Conservation (phyloP, 805 yeast genomes). For the Wickerhamiella domercqiae region DNA sequence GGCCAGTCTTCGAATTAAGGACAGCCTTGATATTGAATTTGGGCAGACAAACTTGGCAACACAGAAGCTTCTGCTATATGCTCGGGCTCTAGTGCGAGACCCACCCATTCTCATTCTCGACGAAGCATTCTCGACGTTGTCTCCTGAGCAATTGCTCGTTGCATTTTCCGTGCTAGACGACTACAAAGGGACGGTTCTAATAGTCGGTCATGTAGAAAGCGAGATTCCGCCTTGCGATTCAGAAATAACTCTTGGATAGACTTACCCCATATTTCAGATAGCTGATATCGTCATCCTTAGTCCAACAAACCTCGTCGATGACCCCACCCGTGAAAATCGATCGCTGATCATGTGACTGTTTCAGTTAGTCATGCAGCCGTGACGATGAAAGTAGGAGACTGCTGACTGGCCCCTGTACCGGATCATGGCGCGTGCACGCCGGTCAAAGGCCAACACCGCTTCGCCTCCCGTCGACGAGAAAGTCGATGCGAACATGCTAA, state of each 20-base stretch:
- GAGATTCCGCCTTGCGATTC: constrained; percentile 66
- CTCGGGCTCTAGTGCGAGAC: constrained; percentile 60
- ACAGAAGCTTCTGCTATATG: constrained; percentile 63
- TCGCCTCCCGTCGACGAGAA: no score
- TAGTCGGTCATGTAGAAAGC: constrained; percentile 69
- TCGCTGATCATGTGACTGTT: no score
- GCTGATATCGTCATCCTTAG: no score
- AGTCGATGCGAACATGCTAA: no score
- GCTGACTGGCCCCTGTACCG: no score
- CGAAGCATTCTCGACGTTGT: constrained; percentile 89
- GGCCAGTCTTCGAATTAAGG: constrained; percentile 30
- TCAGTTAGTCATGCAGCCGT: no score
- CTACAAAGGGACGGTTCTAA: constrained; percentile 57
- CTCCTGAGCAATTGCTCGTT: constrained; percentile 38
- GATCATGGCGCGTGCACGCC: no score
- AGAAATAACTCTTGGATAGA: constrained; percentile 4
- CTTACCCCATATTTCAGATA: no score
- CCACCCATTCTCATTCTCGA: constrained; percentile 74
- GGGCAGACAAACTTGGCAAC: constrained; percentile 45
- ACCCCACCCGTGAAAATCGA: no score
- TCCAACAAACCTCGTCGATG: no score
- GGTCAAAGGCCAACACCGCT: no score
- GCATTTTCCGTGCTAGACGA: constrained; percentile 39
- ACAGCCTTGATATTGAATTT: constrained; percentile 31
- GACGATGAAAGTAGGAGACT: no score